Base-by-base conservation (phyloP, 306 rosid genomes). In the Fagus crenata region DNA sequence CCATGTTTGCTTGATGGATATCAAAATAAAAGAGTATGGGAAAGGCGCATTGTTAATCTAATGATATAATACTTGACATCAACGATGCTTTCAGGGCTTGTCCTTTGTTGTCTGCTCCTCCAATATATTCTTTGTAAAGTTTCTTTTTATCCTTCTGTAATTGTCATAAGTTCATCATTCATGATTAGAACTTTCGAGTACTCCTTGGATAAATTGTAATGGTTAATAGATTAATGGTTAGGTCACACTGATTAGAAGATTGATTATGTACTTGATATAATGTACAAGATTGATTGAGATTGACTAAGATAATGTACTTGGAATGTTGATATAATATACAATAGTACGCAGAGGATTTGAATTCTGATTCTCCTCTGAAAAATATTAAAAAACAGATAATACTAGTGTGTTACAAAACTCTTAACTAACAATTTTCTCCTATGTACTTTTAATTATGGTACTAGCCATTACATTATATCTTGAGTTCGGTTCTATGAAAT, bases 71-170 rank as follows among this genome's bases (percentile, higher is more conserved):
- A 1, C 17, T 60, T 4, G n/a, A 33, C 65, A 22, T 36, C 68
- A 33, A 33, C 35, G 40, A 8, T 1, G 12, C 6, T 3, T 14
- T 13, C 2, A 15, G 43, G 28, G 6, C 46, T 6, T 36, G 43
- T 65, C 15, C 71, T 37, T 40, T n/a, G 31, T 67, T 67, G 31
- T 39, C 71, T n/a, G 31, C 71, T 15, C 31, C 71, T 6, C 31
- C 32, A 3, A 37, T 17, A 37, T 1, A 1, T 39, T 7, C 43
- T 6, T 39, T 67, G 31, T 17, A 39, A 67, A 67, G 71, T 37
- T 67, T 39, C 71, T n/a, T 67, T 65, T 65, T n/a, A 64, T 65
- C 49, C 40, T 65, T 39, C 71, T 67, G 49, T 67, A 22, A 39
- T 40, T 37, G 46, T 36, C 31, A 36, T 64, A 11, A 39, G 4